These are phyloP conservation scores for Fagus crenata DNA, from an alignment of 306 rosid genomes.

Conservation along the genomic window DNA sequence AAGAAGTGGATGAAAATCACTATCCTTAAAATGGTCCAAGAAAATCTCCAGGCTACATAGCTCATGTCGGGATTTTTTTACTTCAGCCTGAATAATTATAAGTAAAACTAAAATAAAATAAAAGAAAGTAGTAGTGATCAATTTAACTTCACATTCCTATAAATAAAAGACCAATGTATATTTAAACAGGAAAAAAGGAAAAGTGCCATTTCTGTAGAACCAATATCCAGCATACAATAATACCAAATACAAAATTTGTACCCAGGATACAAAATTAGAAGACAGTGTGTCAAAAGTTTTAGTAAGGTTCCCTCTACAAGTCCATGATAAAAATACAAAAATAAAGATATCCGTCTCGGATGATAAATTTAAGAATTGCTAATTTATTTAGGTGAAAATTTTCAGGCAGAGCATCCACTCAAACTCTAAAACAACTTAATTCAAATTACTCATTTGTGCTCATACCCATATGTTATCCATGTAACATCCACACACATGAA, in stretches of 20 bases:
- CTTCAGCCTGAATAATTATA: conserved; percentile 53
- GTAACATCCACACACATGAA: not conserved
- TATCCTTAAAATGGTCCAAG: conserved; percentile 61
- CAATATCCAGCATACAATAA: not conserved
- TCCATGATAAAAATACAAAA: not conserved
- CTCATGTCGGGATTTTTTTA: conserved; percentile 47
- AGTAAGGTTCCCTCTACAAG: not conserved
- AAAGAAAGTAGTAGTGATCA: conserved; percentile 22
- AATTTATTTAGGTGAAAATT: not conserved
- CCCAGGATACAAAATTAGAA: not conserved
- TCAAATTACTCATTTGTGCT: not conserved
- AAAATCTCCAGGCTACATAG: conserved; percentile 57
- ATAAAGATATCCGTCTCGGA: not conserved
- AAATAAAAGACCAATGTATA: conserved; percentile 12
- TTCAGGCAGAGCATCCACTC: not conserved
- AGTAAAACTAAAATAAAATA: not conserved
- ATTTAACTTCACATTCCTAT: not conserved
- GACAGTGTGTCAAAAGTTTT: conserved; percentile 6
- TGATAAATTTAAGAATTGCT: not conserved
- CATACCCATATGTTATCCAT: not conserved
- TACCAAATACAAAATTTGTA: not conserved
- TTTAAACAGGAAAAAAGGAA: conserved; percentile 4
- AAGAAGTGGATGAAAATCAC: conserved; percentile 65
- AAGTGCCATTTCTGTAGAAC: not conserved
- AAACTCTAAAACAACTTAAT: conserved; percentile 1